Evolutionary conservation across 306 rosid species (phyloP).

Genomic region (Prunus campanulata): DNA sequence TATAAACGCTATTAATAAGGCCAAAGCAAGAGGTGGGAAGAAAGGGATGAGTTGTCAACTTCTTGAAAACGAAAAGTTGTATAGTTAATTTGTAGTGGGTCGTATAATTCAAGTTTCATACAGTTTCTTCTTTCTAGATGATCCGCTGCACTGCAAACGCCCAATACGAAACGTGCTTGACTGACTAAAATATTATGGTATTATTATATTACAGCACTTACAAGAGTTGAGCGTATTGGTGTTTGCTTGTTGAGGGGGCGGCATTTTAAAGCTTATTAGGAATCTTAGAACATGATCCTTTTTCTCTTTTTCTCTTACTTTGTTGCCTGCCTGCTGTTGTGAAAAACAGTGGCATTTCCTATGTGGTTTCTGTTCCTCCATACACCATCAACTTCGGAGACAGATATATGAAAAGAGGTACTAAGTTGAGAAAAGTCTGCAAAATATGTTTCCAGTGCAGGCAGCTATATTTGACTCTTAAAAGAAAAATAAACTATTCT

Average conservation of each 20-base stretch:
- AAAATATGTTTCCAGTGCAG: constrained; percentile 8
- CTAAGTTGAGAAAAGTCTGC: background rate
- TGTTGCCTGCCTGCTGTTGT: constrained; percentile 1
- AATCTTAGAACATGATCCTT: background rate
- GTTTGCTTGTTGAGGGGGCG: constrained; percentile 31
- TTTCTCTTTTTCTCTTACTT: too few species aligned
- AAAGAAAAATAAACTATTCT: background rate
- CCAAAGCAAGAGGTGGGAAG: constrained; percentile 3
- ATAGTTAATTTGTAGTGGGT: background rate
- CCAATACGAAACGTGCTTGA: constrained; percentile 54
- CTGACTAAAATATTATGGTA: constrained; percentile 19
- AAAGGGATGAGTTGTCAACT: constrained; percentile 1
- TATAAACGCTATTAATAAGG: background rate
- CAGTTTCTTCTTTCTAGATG: constrained; percentile 7
- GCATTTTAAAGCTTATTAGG: constrained; percentile 30
- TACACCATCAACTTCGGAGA: constrained; percentile 1
- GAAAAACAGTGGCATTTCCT: background rate
- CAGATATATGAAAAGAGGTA: background rate
- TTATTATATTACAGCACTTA: background rate
- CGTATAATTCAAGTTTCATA: constrained; percentile 1
- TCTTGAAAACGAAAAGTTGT: constrained; percentile 15
- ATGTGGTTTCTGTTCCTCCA: constrained; percentile 30
- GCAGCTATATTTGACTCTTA: constrained; percentile 28
- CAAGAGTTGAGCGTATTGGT: background rate
- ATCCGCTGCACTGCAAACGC: background rate